Evolutionary conservation across 352 stramenopile genomes (phyloP).

Genomic region (Phytophthora pistaciae): DNA sequence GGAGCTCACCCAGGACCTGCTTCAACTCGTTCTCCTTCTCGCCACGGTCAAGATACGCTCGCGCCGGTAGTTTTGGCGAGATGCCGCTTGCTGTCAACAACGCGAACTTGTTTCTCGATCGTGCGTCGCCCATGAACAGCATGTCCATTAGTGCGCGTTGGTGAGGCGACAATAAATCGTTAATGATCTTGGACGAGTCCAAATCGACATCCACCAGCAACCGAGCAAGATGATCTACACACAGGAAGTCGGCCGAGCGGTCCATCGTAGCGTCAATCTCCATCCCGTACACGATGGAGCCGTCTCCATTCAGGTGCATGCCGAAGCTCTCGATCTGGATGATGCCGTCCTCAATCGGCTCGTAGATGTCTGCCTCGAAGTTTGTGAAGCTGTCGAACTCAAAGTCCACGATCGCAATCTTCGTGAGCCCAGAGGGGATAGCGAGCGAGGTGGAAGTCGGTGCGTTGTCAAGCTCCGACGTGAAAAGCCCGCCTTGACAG

Average conservation of each 20-base stretch:
- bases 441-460: slow-evolving; percentile 84
- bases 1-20: slow-evolving; percentile 94
- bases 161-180: slow-evolving; percentile 95
- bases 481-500: slow-evolving; percentile 97
- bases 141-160: slow-evolving; percentile 95
- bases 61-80: slow-evolving; percentile 93
- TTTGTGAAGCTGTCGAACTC: slow-evolving; percentile 98
- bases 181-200: slow-evolving; percentile 97
- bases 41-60: slow-evolving; percentile 96
- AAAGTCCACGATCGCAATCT: slow-evolving; percentile 98
- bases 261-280: slow-evolving; percentile 98
- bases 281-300: slow-evolving; percentile 90
- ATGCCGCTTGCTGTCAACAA: slow-evolving; percentile 98
- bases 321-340: slow-evolving; percentile 99
- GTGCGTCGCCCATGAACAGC: slow-evolving; percentile 96
- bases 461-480: slow-evolving; percentile 92
- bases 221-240: slow-evolving; percentile 96
- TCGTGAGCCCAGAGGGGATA: slow-evolving; percentile 93
- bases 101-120: slow-evolving; percentile 97
- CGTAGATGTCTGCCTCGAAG: slow-evolving; percentile 98
- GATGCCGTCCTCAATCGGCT: slow-evolving; percentile 92
- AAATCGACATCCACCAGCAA: slow-evolving; percentile 96
- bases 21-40: slow-evolving; percentile 99
- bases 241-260: slow-evolving; percentile 96
- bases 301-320: slow-evolving; percentile 84